Base-by-base conservation (phyloP, 2,329 filamentous ascomycete genomes). In the Hyphodiscus sp. region DNA sequence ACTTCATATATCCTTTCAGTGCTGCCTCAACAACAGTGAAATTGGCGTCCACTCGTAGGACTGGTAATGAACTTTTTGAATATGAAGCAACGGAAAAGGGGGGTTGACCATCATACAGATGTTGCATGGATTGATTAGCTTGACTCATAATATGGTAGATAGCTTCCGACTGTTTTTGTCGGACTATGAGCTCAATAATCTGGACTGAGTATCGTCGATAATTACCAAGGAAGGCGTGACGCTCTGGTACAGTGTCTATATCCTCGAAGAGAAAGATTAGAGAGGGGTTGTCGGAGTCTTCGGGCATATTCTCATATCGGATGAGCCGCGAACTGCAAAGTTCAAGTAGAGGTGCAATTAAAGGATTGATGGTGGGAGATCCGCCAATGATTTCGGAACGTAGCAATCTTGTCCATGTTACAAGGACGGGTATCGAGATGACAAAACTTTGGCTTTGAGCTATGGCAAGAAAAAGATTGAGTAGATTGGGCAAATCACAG, bases 161-260 rank as follows among this genome's bases (percentile, higher is more conserved):
- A 0, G 92, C 92, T 57, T 96, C 91, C 49, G 87, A 81, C 2
- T 91, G 83, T 62, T 89, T 87, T 61, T 88, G 80, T 60, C 88
- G 81, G 20, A 95, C 90, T 58, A 97, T 89, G 16, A 80, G 80
- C 70, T 97, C 92, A 52, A 99, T 90, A 23, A 96, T 81, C 55
- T 89, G 86, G 2, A 85, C 84, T 68, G 91, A 94, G 65, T 96
- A 97, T 55, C 94, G 82, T 41, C 94, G 81, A 69, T 99, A 99
- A 66, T 99, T 97, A 3, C 92, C 91, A 11, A 97, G 78, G 68
- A 99, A 99, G 1, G 91, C 90, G 71, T 99, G 94, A 20, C 91
- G 82, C 68, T 99, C 94, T 0, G 94, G 94, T 19, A 92, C 76
- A 0, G 92, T 97, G 65, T 99, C 94, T 52, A 96, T 95, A 67